Base-by-base conservation (phyloP, 2,329 filamentous ascomycete species). In the Xylariaceae sp. region DNA sequence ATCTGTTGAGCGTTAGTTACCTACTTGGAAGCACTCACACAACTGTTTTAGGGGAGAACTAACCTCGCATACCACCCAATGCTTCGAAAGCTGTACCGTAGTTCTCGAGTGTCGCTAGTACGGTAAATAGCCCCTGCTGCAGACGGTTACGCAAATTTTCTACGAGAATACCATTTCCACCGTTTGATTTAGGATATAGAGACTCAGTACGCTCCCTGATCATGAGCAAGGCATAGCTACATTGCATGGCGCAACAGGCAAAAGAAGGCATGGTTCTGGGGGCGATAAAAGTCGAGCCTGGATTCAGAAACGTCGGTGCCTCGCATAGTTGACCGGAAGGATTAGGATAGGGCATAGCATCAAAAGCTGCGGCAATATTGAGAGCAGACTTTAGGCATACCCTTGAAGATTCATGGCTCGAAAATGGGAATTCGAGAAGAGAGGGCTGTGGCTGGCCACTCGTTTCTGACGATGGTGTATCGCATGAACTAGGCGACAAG, bases 301-400 rank as follows among this genome's bases (percentile, higher is more conserved):
- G 65, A 9, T 70, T 68, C 34, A 74, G 58, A 53, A 67, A 72
- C 40, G 63, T 67, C 5, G 69, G 68, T 13, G 67, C 61, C 30
- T 68, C 67, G n/a, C 65, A 65, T 4, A 65, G 59, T 53, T 68
- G 65, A 18, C 70, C 62, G 21, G 64, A 72, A 60, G 74, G 70
- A 49, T 72, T 72, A 13, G 77, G 76, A 50, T 74, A 77, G 0
- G 77, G 76, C 32, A 80, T 61, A 10, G 68, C 65, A 56, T 74
- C 70, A 48, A 79, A 79, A 12, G 72, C 71, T 47, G 68, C 63
- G 1, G 76, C 72, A 51, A 80, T 79, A 55, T 71, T 74, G 41
- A 79, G 68, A 2, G 76, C 75, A 7, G 76, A 73, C 44, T 73
- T 74, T 30, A 79, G 67, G 60, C 76, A 79, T 54, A 79, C 71